Percentiles rank a stretch among this genome's conserved stretches.
phyloP scores from a whole-genome alignment of 2,329 filamentous ascomycete species.

The Fusarium phyllophilum region DNA sequence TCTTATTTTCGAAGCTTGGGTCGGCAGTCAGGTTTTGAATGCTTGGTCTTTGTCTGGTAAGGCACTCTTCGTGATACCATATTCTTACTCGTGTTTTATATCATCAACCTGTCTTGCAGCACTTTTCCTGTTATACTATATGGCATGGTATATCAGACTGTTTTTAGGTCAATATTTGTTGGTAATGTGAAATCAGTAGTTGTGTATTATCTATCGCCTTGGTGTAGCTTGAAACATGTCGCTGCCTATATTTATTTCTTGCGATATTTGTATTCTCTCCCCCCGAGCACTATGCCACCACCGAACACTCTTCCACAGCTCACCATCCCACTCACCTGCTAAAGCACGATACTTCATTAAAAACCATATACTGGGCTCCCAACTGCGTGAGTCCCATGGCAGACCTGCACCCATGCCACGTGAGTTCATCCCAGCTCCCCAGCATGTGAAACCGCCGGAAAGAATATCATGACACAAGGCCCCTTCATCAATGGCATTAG shows the following conservation, averaged over 20 bases:
- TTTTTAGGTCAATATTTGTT: not conserved
- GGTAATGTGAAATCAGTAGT: not conserved
- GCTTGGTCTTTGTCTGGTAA: slow-evolving; percentile 43
- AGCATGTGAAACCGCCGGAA: slow-evolving; percentile 51
- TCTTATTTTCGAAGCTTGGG: slow-evolving; percentile 27
- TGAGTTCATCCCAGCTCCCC: slow-evolving; percentile 47
- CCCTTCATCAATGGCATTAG: slow-evolving; percentile 49
- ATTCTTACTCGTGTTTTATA: slow-evolving; percentile 40
- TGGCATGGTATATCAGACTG: slow-evolving; percentile 21
- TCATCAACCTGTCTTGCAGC: slow-evolving; percentile 15
- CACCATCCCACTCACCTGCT: slow-evolving; percentile 50
- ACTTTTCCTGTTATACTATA: slow-evolving; percentile 36
- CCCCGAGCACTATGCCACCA: slow-evolving; percentile 47
- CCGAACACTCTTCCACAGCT: slow-evolving; percentile 48
- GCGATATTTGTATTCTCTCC: slow-evolving; percentile 34
- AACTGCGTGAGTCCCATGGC: slow-evolving; percentile 57
- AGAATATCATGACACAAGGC: slow-evolving; percentile 51
- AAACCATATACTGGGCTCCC: slow-evolving; percentile 58
- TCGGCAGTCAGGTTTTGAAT: slow-evolving; percentile 31
- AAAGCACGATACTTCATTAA: slow-evolving; percentile 53
- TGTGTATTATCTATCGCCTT: slow-evolving; percentile 5
- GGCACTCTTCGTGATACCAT: slow-evolving; percentile 51
- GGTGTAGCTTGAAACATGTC: not conserved
- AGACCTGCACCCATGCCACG: slow-evolving; percentile 49
- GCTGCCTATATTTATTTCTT: not conserved